These are phyloP conservation scores for Aspergillus wentii DNA, from an alignment of 495 filamentous ascomycete genomes.

Conservation along the genomic window DNA sequence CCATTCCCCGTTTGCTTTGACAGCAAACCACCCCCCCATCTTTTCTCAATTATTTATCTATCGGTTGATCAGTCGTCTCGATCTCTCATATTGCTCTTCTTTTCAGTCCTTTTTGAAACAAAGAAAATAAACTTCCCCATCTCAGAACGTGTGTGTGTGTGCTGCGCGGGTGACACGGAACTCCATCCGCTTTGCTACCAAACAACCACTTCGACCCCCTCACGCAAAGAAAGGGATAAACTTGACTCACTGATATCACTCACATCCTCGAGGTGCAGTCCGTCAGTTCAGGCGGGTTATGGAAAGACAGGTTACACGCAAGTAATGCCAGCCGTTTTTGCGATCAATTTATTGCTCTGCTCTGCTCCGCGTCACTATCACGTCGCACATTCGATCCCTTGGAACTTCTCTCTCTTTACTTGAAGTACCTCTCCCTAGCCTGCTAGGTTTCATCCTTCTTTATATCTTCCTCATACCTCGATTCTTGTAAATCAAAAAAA, in stretches of 20 bases:
- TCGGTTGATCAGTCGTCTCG: background rate
- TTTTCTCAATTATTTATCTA: constrained; percentile 3
- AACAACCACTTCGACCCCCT: too few species aligned
- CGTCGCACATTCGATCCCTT: constrained; percentile 14
- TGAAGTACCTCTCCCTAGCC: constrained; percentile 4
- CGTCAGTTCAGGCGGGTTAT: constrained; percentile 16
- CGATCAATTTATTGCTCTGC: constrained; percentile 17
- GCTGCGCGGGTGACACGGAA: too few species aligned
- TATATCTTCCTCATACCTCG: background rate
- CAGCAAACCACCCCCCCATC: constrained; percentile 11
- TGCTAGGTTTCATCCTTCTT: background rate
- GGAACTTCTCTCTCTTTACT: constrained; percentile 6
- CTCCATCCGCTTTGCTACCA: too few species aligned
- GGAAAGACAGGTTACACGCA: constrained; percentile 18
- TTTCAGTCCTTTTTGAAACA: constrained; percentile 2
- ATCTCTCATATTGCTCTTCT: background rate
- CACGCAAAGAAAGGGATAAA: too few species aligned
- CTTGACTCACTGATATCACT: too few species aligned
- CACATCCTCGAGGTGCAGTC: constrained; percentile 13
- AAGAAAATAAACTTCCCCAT: constrained; percentile 8
- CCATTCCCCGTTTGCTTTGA: constrained; percentile 16
- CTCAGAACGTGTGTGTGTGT: too few species aligned
- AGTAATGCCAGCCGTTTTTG: constrained; percentile 19
- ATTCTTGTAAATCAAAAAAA: background rate
- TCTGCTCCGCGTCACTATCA: constrained; percentile 16